phyloP scores from a whole-genome alignment of 352 stramenopile genomes.

The Aphanomyces cochlioides region DNA sequence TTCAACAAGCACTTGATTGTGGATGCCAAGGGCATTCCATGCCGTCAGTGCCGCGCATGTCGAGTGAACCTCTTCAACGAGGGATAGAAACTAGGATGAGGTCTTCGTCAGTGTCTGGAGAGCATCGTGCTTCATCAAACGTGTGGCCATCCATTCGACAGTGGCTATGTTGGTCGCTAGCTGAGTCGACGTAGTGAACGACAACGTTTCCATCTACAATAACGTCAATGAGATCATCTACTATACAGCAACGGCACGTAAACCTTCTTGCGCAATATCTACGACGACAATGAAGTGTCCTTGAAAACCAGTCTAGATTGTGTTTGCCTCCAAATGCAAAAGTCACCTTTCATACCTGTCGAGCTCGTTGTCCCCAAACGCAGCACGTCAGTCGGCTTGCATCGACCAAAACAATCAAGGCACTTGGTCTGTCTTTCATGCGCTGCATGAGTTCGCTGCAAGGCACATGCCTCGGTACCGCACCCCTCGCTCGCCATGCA shows the following conservation, averaged over 20 bases:
- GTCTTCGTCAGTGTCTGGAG: not conserved
- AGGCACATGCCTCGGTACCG: not conserved
- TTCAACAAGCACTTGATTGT: too few relatives aligned
- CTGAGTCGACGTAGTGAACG: conserved; percentile 6
- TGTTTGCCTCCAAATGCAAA: too few relatives aligned
- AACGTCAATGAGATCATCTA: not conserved
- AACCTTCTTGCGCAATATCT: not conserved
- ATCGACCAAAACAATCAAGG: not conserved
- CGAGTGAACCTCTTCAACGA: not conserved
- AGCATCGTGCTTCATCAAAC: not conserved
- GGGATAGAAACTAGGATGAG: not conserved
- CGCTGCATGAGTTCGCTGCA: not conserved
- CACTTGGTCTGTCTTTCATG: not conserved
- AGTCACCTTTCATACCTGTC: not conserved
- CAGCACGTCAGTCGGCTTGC: conserved; percentile 6
- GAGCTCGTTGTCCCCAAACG: not conserved
- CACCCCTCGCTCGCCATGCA: not conserved
- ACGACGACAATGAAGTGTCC: conserved; percentile 15
- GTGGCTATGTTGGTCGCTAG: not conserved
- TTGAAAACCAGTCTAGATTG: not conserved
- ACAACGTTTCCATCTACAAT: not conserved
- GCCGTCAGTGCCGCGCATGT: too few relatives aligned
- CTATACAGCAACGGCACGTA: not conserved
- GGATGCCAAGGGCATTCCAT: too few relatives aligned
- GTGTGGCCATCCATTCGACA: not conserved